These are phyloP conservation scores for Turritis glabra DNA, from an alignment of 345 rosid genomes.

Conservation along the genomic window DNA sequence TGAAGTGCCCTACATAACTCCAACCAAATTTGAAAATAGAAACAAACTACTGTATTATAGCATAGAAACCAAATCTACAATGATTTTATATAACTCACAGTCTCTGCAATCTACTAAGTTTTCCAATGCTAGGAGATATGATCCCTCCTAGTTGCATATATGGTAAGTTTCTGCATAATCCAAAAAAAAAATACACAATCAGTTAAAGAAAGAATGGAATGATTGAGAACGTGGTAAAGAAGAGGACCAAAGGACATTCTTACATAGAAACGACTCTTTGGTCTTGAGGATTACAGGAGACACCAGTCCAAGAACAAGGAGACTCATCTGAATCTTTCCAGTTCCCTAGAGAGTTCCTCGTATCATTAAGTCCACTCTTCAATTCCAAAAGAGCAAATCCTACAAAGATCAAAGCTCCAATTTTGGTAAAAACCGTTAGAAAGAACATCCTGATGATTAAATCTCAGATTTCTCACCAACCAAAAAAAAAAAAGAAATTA, in stretches of 20 bases:
- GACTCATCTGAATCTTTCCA: constrained; percentile 74
- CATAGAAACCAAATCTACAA: neutral
- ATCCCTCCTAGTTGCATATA: constrained; percentile 86
- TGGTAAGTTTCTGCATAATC: constrained; percentile 71
- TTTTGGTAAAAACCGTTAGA: neutral
- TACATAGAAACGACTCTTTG: constrained; percentile 80
- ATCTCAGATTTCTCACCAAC: constrained; percentile 35
- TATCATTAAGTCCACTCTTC: constrained; percentile 72
- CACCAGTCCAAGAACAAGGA: constrained; percentile 95
- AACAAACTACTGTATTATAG: neutral
- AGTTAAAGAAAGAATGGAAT: neutral
- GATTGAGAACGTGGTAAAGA: neutral
- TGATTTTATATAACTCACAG: constrained; percentile 53
- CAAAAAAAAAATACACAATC: neutral
- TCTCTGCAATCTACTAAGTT: constrained; percentile 73
- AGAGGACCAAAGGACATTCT: neutral
- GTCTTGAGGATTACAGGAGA: constrained; percentile 68
- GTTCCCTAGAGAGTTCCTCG: constrained; percentile 59
- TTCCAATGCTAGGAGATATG: constrained; percentile 89
- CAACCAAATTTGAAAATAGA: neutral
- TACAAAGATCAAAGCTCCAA: constrained; percentile 30
- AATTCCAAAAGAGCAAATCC: constrained; percentile 77
- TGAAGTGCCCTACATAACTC: constrained; percentile 70
- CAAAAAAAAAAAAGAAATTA: neutral
- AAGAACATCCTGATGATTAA: constrained; percentile 16